A percentile compares a stretch with the other conserved stretches of the same genome.
Conservation (phyloP, 495 filamentous ascomycete species). For the Aspergillus asperescens region DNA sequence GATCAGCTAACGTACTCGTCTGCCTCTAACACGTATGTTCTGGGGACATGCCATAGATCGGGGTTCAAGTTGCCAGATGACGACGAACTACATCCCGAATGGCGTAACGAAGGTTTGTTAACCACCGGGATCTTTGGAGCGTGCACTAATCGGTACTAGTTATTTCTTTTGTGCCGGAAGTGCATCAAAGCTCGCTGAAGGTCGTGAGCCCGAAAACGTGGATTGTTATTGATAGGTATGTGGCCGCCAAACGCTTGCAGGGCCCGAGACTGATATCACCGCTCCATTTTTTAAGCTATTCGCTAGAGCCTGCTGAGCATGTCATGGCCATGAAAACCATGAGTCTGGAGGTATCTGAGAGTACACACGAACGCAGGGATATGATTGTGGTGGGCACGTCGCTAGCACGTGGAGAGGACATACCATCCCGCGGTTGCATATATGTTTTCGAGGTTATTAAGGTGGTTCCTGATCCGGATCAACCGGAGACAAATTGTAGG, state of each 20-base stretch:
- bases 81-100: slow-evolving; percentile 76
- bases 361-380: slow-evolving; percentile 75
- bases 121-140: not conserved
- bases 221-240: slow-evolving; percentile 68
- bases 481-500: slow-evolving; percentile 75
- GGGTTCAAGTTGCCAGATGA: slow-evolving; percentile 79
- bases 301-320: slow-evolving; percentile 64
- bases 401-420: slow-evolving; percentile 78
- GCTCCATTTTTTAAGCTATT: slow-evolving; percentile 27
- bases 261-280: slow-evolving; percentile 4
- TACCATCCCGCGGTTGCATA: slow-evolving; percentile 74
- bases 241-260: not conserved
- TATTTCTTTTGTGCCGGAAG: slow-evolving; percentile 58
- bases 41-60: slow-evolving; percentile 59
- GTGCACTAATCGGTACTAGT: slow-evolving; percentile 30
- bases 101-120: slow-evolving; percentile 60
- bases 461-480: slow-evolving; percentile 82
- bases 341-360: slow-evolving; percentile 83
- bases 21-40: slow-evolving; percentile 65
- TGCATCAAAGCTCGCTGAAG: slow-evolving; percentile 63
- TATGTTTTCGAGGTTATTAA: slow-evolving; percentile 89
- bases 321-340: slow-evolving; percentile 77
- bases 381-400: slow-evolving; percentile 83
- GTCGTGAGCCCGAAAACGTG: slow-evolving; percentile 70
- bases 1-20: slow-evolving; percentile 69